Evolutionary conservation across 2,329 filamentous ascomycete genomes (phyloP), one percentile per base, ranked within the genome.

Genomic region (Sclerotinia glacialis): DNA sequence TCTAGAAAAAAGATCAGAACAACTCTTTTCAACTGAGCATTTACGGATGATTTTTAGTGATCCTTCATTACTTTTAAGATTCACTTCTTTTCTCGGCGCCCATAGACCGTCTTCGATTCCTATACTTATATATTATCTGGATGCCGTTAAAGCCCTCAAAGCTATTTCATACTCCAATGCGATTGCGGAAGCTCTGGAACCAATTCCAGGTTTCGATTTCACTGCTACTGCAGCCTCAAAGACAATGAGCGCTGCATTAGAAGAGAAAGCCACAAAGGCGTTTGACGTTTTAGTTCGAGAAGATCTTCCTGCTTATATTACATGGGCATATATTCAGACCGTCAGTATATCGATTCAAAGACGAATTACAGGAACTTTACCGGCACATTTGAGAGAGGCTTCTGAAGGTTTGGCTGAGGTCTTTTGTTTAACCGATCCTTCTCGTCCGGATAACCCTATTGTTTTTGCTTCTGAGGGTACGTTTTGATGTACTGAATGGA

Each of bases 381-480:
- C 89, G 2, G 79, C 83, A 1, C 82, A 89, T 71, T 78, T 91
- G 31, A 82, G 84, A 53, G 86, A 90, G 54, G 83, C 89, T n/a
- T 90, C 88, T 0, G 89, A 93, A 75, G 89, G 89, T 0, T 76
- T 93, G 67, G 90, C 89, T 0, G 89, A 93, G 74, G 89, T 91
- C 0, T 93, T 92, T 71, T 93, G 89, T 74, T 76, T 93, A 65
- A 90, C 89, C 0, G 90, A 93, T 75, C 89, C 90, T 11, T 89
- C 88, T 1, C 80, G 89, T 67, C 80, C 83, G 2, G 90, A 92
- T 69, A 92, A 92, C 73, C 90, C 89, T 0, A 90, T 93, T 68
- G 85, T 92, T 2, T 91, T 92, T 76, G 88, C 89, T 8, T 92
- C 89, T 4, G 87, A 91, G 81, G 88, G 88, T 89, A 74, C 69